phyloP scores from a whole-genome alignment of 108 stramenopile genomes.

The Cylindrotheca fusiformis region DNA sequence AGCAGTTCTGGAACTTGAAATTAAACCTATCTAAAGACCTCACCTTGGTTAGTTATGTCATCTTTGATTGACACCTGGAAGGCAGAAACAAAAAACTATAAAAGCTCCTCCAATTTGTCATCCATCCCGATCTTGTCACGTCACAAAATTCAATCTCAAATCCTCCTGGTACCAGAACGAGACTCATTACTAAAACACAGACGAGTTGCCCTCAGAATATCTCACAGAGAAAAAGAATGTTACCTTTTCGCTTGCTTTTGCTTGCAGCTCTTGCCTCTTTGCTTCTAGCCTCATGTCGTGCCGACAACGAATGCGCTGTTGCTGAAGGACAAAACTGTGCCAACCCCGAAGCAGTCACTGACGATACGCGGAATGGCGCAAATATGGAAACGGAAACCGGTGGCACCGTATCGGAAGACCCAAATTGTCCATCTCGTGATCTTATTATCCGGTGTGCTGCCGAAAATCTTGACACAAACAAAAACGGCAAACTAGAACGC shows the following conservation, averaged over 20 bases:
- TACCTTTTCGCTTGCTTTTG: not conserved
- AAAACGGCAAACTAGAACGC: conserved; percentile 72
- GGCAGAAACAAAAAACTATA: too few relatives aligned
- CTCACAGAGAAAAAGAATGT: too few relatives aligned
- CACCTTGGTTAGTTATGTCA: too few relatives aligned
- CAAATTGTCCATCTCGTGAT: conserved; percentile 69
- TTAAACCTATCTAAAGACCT: too few relatives aligned
- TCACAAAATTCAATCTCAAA: too few relatives aligned
- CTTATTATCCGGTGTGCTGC: conserved; percentile 78
- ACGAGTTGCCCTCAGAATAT: too few relatives aligned
- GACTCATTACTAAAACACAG: too few relatives aligned
- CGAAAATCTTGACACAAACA: conserved; percentile 67
- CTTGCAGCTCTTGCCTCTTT: not conserved
- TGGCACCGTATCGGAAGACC: conserved; percentile 33
- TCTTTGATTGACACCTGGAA: too few relatives aligned
- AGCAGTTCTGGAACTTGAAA: conserved; percentile 73
- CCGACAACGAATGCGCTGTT: conserved; percentile 1
- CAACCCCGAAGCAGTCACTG: conserved; percentile 13
- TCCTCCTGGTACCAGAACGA: too few relatives aligned
- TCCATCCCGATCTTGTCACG: too few relatives aligned
- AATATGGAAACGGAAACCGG: conserved; percentile 13
- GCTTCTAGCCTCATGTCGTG: not conserved
- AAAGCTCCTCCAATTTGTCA: too few relatives aligned
- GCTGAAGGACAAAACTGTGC: conserved; percentile 18
- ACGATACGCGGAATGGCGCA: conserved; percentile 1